Percentiles rank a stretch among this genome's conserved stretches.
Conservation (phyloP, 1,139 yeast genomes). For the Pneumocystis wakefieldiae region DNA sequence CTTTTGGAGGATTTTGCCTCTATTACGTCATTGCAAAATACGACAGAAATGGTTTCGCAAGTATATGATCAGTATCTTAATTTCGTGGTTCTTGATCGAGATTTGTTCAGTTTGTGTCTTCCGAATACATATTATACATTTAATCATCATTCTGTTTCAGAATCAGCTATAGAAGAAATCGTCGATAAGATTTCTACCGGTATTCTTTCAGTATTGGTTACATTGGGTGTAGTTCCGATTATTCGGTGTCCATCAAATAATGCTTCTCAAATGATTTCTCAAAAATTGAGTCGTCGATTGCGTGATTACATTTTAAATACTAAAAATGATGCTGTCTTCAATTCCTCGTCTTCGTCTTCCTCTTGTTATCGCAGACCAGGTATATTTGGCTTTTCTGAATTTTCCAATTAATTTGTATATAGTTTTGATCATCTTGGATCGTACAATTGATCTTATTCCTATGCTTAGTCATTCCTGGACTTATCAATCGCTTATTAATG, state of each 20-base stretch:
- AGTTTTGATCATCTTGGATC: conserved; percentile 67
- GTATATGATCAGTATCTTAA: conserved; percentile 88
- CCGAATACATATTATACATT: conserved; percentile 50
- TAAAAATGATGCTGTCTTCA: conserved; percentile 21
- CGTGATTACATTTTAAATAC: conserved; percentile 74
- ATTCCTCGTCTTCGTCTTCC: conserved; percentile 11
- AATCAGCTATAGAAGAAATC: conserved; percentile 52
- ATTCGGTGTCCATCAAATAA: conserved; percentile 86
- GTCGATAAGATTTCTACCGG: conserved; percentile 68
- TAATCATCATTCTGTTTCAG: conserved; percentile 56
- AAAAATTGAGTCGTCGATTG: conserved; percentile 63
- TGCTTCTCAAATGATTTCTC: conserved; percentile 88
- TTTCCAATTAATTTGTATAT: conserved; percentile 37
- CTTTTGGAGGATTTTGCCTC: conserved; percentile 80
- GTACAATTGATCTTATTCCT: conserved; percentile 77
- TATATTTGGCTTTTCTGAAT: background rate
- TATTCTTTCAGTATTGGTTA: conserved; percentile 60
- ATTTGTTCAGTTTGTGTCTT: conserved; percentile 66
- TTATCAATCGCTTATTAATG: conserved; percentile 90
- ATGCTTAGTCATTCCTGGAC: conserved; percentile 98
- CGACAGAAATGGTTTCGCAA: conserved; percentile 58
- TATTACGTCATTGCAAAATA: conserved; percentile 41
- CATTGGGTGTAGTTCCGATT: conserved; percentile 59
- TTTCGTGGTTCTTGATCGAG: conserved; percentile 84
- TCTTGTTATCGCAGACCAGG: conserved; percentile 16